Base-by-base conservation (phyloP, 2,329 filamentous ascomycete species). In the Annulohypoxylon truncatum region DNA sequence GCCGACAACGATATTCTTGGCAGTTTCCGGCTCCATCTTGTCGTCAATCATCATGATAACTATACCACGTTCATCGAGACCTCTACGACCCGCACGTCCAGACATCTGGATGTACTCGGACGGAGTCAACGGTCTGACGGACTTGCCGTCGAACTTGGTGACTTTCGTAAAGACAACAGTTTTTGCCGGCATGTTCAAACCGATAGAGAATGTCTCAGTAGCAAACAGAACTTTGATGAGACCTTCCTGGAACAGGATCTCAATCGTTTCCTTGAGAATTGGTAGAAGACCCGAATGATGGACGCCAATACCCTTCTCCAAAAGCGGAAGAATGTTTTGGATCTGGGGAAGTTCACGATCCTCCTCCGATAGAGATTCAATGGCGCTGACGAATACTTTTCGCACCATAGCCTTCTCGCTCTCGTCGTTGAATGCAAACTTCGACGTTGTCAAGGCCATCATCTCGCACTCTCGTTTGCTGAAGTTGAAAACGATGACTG, bases 11-110 rank as follows among this genome's bases (percentile, higher is more conserved):
- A 99, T 97, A 69, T 92, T 90, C 80, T 97, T 97, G 42, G 96
- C 95, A n/a, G 91, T 90, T 1, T 93, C 89, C 1, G 96, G 96
- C 75, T 99, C 96, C 83, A 99, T 95, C 81, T 96, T 93, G 78
- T 96, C 92, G 76, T 96, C 92, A 67, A 99, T 92, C 95, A 99
- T 98, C 93, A 99, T 98, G 78, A 99, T 98, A 72, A 99, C 96
- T 73, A 98, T 96, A 86, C 96, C 96, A 71, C 96, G 92, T 68
- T 97, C 94, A 82, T 99, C 96, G 58, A 99, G 91, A 81, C 96
- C 96, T 88, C 96, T 90, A 86, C 96, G 92, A 77, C 96, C 96
- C 64, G 96, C 96, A 80, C 96, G 92, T 67, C 96, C 96, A 57
- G 96, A 97, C 96, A 99, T 99, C 78, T 99, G 96, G 55, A 99